Conservation (phyloP, 1,139 yeast genomes). For the Debaryomycetaceae sp. region DNA sequence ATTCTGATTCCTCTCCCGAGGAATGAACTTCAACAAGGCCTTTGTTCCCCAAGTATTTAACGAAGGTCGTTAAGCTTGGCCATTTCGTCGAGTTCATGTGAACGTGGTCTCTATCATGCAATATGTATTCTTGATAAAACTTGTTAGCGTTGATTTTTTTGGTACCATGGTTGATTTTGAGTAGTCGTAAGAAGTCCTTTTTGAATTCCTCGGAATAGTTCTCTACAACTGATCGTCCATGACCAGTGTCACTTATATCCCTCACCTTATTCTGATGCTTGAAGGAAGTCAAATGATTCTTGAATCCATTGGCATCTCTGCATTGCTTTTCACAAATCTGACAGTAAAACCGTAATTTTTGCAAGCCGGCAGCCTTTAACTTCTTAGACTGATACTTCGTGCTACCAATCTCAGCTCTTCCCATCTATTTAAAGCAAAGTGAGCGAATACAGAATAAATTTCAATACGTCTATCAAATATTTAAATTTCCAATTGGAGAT, state of each 20-base stretch:
- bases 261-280: conserved; percentile 51
- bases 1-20: conserved; percentile 39
- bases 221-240: conserved; percentile 43
- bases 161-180: conserved; percentile 74
- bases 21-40: conserved; percentile 56
- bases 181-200: conserved; percentile 58
- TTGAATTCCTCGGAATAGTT: conserved; percentile 61
- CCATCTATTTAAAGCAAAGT: conserved; percentile 11
- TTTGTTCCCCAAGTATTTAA: conserved; percentile 56
- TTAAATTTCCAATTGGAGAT: too few species aligned
- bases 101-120: conserved; percentile 71
- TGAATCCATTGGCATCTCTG: conserved; percentile 92
- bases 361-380: conserved; percentile 80
- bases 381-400: conserved; percentile 80
- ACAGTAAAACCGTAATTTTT: conserved; percentile 82
- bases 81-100: conserved; percentile 91
- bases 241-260: conserved; percentile 38
- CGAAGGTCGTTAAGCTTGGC: conserved; percentile 66
- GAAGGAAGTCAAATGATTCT: conserved; percentile 77
- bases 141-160: conserved; percentile 76
- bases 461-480: too few species aligned
- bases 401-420: conserved; percentile 66
- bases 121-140: conserved; percentile 84
- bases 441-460: background rate
- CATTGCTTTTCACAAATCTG: conserved; percentile 92